These are phyloP conservation scores for Diaporthe caulivora DNA, from an alignment of 2,329 filamentous ascomycete genomes.

Conservation along the genomic window DNA sequence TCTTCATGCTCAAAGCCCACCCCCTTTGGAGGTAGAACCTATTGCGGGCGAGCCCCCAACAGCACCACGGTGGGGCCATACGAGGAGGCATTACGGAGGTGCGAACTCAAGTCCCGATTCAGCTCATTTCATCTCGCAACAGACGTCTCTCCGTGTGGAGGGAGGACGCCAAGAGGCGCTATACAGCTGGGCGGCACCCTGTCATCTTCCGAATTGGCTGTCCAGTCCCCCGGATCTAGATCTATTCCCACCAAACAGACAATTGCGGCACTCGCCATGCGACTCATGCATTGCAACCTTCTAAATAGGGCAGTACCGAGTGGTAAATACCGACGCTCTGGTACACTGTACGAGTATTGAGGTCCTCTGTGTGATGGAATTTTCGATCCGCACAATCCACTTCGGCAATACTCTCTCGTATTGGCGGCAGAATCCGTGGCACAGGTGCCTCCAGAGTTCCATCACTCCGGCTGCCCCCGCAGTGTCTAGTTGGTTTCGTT, in stretches of 20 bases:
- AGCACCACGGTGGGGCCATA: not conserved
- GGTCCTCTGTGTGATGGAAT: not conserved
- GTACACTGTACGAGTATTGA: not conserved
- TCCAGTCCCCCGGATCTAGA: not conserved
- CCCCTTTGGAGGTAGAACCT: not conserved
- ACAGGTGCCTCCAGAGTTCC: no score
- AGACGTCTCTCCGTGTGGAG: not conserved
- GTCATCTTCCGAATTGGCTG: constrained; percentile 10
- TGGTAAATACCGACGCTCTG: not conserved
- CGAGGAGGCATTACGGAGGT: not conserved
- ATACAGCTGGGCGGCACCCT: constrained; percentile 3
- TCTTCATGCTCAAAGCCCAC: not conserved
- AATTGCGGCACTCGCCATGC: constrained; percentile 14
- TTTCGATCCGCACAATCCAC: not conserved
- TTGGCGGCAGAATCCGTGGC: not conserved
- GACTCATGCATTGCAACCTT: not conserved
- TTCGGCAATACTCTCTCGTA: not conserved
- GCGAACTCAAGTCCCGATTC: not conserved
- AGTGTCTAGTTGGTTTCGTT: no score
- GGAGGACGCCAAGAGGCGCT: constrained; percentile 7
- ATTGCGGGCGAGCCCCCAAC: not conserved
- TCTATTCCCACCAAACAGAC: constrained; percentile 18
- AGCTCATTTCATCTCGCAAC: constrained; percentile 13
- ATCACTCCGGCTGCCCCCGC: no score
- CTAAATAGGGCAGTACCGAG: not conserved